A percentile compares a stretch with the other conserved stretches of the same genome.
These are phyloP conservation scores for Neoboletus subvelutipes DNA, from an alignment of 768 basidiomycete genomes.

Conservation along the genomic window DNA sequence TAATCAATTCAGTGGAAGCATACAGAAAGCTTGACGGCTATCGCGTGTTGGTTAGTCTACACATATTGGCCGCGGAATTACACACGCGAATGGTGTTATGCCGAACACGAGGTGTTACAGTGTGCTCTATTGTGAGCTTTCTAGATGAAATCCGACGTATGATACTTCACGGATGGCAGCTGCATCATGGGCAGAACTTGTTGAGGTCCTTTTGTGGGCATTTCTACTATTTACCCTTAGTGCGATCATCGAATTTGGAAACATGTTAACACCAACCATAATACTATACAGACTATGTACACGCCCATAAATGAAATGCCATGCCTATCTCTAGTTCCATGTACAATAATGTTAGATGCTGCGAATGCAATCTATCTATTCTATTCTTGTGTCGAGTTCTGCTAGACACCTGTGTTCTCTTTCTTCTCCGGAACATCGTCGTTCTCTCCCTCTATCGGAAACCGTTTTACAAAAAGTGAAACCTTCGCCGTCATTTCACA, in stretches of 20 bases:
- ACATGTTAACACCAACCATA: background rate
- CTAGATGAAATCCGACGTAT: constrained; percentile 11
- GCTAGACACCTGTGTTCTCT: constrained; percentile 3
- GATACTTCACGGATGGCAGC: background rate
- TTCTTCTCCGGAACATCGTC: constrained; percentile 23
- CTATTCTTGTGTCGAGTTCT: constrained; percentile 18
- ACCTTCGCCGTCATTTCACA: constrained; percentile 17
- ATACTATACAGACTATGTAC: constrained; percentile 1
- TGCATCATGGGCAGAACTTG: background rate
- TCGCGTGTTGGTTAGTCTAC: constrained; percentile 15
- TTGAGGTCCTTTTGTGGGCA: background rate
- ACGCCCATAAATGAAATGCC: background rate
- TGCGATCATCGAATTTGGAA: background rate
- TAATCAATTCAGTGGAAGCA: constrained; percentile 11
- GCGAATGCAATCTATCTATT: constrained; percentile 2
- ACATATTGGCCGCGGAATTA: constrained; percentile 25
- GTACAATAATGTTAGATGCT: constrained; percentile 17
- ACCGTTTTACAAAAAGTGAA: constrained; percentile 30
- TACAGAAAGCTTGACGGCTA: constrained; percentile 15
- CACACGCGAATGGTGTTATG: constrained; percentile 12
- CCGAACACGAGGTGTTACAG: constrained; percentile 10
- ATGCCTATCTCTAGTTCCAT: constrained; percentile 15
- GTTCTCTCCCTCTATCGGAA: constrained; percentile 22
- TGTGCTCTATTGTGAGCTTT: constrained; percentile 8
- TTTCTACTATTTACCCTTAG: background rate